Conservation (phyloP, 176 grass and related monocot genomes). For the Puya raimondii region DNA sequence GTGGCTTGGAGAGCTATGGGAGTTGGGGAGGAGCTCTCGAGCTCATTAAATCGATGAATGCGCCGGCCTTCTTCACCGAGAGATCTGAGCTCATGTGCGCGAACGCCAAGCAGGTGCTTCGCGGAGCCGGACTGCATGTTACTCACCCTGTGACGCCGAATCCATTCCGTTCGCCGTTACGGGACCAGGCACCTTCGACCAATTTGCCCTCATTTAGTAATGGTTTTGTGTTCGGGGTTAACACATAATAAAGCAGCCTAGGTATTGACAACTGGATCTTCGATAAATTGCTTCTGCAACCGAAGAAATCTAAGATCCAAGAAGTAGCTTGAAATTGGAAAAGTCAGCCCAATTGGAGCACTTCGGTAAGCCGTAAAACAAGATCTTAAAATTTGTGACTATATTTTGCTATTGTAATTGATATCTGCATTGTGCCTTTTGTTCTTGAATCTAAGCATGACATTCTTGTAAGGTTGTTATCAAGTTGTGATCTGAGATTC, state of each 20-base stretch:
- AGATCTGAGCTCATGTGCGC: constrained; percentile 29
- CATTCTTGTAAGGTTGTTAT: too few relatives aligned
- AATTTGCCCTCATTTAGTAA: constrained; percentile 43
- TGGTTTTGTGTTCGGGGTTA: constrained; percentile 34
- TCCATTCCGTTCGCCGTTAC: constrained; percentile 33
- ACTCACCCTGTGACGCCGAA: constrained; percentile 27
- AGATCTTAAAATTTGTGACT: not conserved
- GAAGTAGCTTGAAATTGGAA: not conserved
- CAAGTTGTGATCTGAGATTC: too few relatives aligned
- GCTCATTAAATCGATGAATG: constrained; percentile 30
- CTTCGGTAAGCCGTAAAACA: not conserved
- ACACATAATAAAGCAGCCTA: constrained; percentile 5
- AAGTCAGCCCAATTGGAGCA: not conserved
- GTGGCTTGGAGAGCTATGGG: constrained; percentile 25
- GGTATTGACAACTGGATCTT: not conserved
- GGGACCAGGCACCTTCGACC: constrained; percentile 25
- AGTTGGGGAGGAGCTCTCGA: constrained; percentile 26
- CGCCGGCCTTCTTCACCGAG: constrained; percentile 38
- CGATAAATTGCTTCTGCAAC: not conserved
- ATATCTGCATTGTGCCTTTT: not conserved
- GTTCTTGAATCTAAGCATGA: not conserved
- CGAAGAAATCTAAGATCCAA: not conserved
- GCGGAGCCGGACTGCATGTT: constrained; percentile 22
- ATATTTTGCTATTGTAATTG: not conserved
- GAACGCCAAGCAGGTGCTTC: constrained; percentile 30